These are phyloP conservation scores for Geotrichum europaeum DNA, from an alignment of 1,139 yeast species.

Conservation along the genomic window DNA sequence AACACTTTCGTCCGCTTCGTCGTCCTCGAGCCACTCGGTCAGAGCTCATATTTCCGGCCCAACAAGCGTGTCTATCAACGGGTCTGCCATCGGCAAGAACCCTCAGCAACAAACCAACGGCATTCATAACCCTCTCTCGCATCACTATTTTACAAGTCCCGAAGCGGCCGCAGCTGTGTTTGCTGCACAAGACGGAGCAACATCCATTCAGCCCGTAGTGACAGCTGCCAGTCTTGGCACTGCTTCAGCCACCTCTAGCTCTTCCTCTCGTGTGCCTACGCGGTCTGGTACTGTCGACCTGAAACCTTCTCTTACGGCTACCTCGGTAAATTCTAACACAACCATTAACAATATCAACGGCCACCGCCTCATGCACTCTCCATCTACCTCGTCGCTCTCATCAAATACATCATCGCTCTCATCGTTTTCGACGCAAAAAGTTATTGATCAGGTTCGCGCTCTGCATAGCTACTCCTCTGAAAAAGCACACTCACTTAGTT, in stretches of 20 bases:
- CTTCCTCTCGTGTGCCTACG: not conserved
- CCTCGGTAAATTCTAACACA: not conserved
- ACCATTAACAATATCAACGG: not conserved
- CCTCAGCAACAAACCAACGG: not conserved
- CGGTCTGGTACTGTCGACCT: not conserved
- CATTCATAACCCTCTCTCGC: not conserved
- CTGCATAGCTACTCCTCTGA: conserved; percentile 59
- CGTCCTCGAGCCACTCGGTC: not conserved
- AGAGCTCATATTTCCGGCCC: conserved; percentile 5
- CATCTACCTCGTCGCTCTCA: conserved; percentile 2
- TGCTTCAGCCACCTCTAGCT: not conserved
- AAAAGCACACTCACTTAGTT: conserved; percentile 63
- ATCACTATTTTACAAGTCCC: not conserved
- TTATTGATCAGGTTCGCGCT: conserved; percentile 36
- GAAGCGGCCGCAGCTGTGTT: not conserved
- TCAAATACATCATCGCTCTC: conserved; percentile 5
- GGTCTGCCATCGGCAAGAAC: not conserved
- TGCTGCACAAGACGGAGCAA: not conserved
- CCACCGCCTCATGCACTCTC: not conserved
- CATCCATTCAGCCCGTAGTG: not conserved
- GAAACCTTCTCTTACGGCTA: not conserved
- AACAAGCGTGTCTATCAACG: conserved; percentile 1
- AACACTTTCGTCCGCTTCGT: not conserved
- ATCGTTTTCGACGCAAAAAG: not conserved
- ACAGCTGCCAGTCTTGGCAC: not conserved